Base-by-base conservation (phyloP, 805 yeast genomes). In the Sugiyamaella americana region DNA sequence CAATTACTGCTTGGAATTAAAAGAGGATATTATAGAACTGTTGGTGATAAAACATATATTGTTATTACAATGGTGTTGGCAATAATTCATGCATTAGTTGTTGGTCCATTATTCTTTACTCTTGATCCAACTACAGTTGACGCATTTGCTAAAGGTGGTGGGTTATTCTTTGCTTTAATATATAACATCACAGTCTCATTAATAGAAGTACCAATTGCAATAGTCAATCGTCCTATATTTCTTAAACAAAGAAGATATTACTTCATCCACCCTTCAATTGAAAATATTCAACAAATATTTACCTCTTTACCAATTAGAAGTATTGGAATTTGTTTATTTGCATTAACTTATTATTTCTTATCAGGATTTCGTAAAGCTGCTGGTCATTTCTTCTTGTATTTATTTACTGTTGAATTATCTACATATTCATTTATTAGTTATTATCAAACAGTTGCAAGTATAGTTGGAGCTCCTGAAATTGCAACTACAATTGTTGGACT, bases 251-350 rank as follows among this genome's bases (percentile, higher is more conserved):
- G 80, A 57, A 72, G 74, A 42, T 85, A 81, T 55, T 79, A 86
- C 0, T 72, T 84, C 48, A 85, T 82, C 60, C 78, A 79, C 48
- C 88, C 89, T 2, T 74, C 87, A 13, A 79, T 86, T 2, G 91
- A 84, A 58, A 82, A 87, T 1, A 54, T 84, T 3, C 81, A 87
- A 0, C 68, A 77, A 3, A 69, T 79, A 40, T 49, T 82, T 3
- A 73, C 85, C 2, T 82, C 78, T 43, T 62, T 84, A 48, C 89
- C 91, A 2, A 69, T 77, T 46, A 82, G 83, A 62, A 50, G 75
- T 24, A 51, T 72, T 24, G 68, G 73, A 35, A 58, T 71, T 23
- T 57, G 75, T 20, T 56, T 62, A 20, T 80, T 79, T 61, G 58
- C 71, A 38, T 52, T 80, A 39, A 65, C 76, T 22, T 55, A 74